Conservation (phyloP, 345 rosid genomes). For the Citrus hindsii region DNA sequence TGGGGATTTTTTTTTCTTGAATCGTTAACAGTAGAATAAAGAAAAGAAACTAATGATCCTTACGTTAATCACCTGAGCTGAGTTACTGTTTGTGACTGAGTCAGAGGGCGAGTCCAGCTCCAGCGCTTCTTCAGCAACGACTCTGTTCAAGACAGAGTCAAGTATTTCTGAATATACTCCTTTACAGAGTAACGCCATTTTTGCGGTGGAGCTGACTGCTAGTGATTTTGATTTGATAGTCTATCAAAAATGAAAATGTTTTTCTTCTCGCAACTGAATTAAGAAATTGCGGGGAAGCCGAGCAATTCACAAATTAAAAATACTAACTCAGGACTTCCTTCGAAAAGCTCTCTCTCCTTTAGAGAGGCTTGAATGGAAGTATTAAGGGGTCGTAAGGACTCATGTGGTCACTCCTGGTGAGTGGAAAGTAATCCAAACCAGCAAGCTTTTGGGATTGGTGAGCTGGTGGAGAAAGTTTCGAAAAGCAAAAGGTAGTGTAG, state of each 20-base stretch:
- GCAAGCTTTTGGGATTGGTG: no score
- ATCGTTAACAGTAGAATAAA: neutral
- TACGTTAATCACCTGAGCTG: neutral
- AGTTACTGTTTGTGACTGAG: neutral
- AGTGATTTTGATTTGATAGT: neutral
- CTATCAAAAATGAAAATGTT: neutral
- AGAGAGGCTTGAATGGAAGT: no score
- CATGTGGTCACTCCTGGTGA: no score
- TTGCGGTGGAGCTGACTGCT: neutral
- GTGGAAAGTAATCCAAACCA: no score
- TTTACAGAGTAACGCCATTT: neutral
- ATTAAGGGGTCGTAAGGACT: no score
- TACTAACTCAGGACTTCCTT: no score
- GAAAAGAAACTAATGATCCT: neutral
- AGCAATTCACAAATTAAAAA: no score
- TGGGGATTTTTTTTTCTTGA: neutral
- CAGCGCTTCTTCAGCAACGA: neutral
- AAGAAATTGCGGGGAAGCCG: neutral
- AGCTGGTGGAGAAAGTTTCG: no score
- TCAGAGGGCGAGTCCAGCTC: neutral
- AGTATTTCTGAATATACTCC: neutral
- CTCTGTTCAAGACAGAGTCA: neutral
- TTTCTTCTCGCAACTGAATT: neutral
- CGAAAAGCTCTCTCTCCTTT: no score
- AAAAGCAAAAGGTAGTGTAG: no score